Evolutionary conservation across 108 stramenopile genomes (phyloP).

Genomic region (Seminavis robusta): DNA sequence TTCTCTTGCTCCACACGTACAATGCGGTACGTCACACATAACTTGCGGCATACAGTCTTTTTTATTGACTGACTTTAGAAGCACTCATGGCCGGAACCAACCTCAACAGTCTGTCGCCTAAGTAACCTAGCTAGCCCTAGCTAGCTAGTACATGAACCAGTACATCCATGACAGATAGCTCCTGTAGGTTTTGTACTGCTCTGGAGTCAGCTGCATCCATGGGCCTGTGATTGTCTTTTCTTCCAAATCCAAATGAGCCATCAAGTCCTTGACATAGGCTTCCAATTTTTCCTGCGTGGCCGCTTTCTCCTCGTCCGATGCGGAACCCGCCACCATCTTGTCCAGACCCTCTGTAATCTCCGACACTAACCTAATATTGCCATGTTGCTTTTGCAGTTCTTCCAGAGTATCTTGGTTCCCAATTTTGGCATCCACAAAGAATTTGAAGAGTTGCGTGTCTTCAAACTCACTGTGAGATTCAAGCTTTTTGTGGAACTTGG

Average conservation of each 20-base stretch:
- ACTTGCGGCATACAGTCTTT: no score
- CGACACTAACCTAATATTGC: no score
- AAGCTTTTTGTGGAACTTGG: slow-evolving; percentile 8
- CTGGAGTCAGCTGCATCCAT: slow-evolving; percentile 2
- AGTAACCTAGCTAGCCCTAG: no score
- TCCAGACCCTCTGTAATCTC: no score
- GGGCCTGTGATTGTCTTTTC: neutral
- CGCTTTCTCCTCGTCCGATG: neutral
- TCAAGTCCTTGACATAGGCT: slow-evolving; percentile 1
- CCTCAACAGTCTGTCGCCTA: no score
- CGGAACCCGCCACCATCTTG: no score
- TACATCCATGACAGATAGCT: slow-evolving; percentile 11
- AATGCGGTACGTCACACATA: no score
- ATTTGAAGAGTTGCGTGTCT: slow-evolving; percentile 12
- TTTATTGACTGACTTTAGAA: no score
- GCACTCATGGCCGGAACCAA: no score
- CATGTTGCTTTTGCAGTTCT: slow-evolving; percentile 1
- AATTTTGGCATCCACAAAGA: slow-evolving; percentile 11
- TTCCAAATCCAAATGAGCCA: slow-evolving; percentile 5
- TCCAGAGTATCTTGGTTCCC: neutral
- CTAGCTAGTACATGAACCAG: slow-evolving; percentile 6
- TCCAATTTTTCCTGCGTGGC: neutral
- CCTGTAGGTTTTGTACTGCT: slow-evolving; percentile 9
- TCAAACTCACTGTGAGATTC: slow-evolving; percentile 9
- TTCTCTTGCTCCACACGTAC: no score